Base-by-base conservation (phyloP, 2,329 filamentous ascomycete species). In the Sporothrix mexicana region DNA sequence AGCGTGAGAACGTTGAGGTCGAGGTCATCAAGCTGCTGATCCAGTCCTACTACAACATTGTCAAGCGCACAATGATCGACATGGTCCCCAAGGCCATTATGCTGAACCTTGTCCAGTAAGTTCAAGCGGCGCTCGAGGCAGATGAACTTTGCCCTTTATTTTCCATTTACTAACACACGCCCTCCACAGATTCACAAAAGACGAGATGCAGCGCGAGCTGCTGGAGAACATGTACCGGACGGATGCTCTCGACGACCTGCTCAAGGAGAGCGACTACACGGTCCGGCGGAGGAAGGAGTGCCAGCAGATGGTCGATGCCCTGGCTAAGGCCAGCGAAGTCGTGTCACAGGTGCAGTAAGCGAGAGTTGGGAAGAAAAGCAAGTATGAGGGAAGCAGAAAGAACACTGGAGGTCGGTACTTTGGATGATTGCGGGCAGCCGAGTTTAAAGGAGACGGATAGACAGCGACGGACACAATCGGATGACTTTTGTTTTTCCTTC, bases 21-120 rank as follows among this genome's bases (percentile, higher is more conserved):
- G 96, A 99, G 84, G 95, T 99, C 75, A 99, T 99, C 80, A 99
- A 99, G 85, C 90, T 99, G 76, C 87, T 99, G 73, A 99, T 99
- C 80, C 92, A 91, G 72, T 98, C 94, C 0, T 99, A 99, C 86
- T 99, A 93, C 85, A 98, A 97, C 84, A 99, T 99, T 80, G 95
- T 98, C 77, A 94, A 94, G 86, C 89, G 96, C 77, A 99, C 97
- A 74, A 97, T 99, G 94, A 98, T 98, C 77, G 96, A 99, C 80
- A 99, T 99, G 96, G 96, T 99, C 6, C 96, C 96, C 77, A 99
- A 99, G 85, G 96, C 96, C 55, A 97, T 99, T 80, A 99, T 99
- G 96, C 88, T 98, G 77, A 98, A 89, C 78, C 92, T 99, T 62
- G 96, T 99, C 69, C 91, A 95, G 61, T 66, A 47, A 23, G 61